Percentiles rank a stretch among this genome's conserved stretches.
Evolutionary conservation across 2,329 filamentous ascomycete species (phyloP).

Genomic region (Taxawa tesnikishii): DNA sequence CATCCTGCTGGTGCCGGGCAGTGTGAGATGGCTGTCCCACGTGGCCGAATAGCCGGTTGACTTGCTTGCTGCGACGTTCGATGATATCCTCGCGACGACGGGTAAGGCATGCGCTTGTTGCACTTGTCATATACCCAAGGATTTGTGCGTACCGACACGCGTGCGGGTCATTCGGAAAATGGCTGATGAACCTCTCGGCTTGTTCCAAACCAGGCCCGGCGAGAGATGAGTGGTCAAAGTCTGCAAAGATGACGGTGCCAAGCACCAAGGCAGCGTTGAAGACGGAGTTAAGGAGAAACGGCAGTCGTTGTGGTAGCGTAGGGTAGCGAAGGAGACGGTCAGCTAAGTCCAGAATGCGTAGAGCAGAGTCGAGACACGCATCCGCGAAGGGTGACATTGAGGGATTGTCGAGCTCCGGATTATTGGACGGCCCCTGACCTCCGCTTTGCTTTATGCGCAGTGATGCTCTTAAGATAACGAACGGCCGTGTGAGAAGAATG

Average conservation of each 20-base stretch:
- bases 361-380: constrained; percentile 6
- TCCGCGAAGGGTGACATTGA: constrained; percentile 11
- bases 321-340: constrained; percentile 1
- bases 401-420: constrained; percentile 15
- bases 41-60: constrained; percentile 3
- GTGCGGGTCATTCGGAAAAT: constrained; percentile 16
- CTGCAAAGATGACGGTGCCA: constrained; percentile 14
- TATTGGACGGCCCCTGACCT: constrained; percentile 14
- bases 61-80: constrained; percentile 2
- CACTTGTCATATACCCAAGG: constrained; percentile 10
- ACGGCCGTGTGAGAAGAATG: constrained; percentile 40
- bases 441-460: constrained; percentile 12
- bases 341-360: constrained; percentile 2
- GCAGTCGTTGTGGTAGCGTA: constrained; percentile 4
- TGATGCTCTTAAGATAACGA: constrained; percentile 34
- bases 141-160: constrained; percentile 17
- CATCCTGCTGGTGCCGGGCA: background rate
- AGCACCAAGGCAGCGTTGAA: constrained; percentile 15
- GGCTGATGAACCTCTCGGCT: constrained; percentile 13
- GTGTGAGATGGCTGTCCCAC: background rate
- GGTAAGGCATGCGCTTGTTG: constrained; percentile 2
- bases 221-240: constrained; percentile 10
- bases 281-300: constrained; percentile 4
- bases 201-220: constrained; percentile 12
- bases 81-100: constrained; percentile 2